Percentiles rank a stretch among this genome's conserved stretches.
Evolutionary conservation across 2,329 filamentous ascomycete genomes (phyloP).

Genomic region (Alternaria infectoria): DNA sequence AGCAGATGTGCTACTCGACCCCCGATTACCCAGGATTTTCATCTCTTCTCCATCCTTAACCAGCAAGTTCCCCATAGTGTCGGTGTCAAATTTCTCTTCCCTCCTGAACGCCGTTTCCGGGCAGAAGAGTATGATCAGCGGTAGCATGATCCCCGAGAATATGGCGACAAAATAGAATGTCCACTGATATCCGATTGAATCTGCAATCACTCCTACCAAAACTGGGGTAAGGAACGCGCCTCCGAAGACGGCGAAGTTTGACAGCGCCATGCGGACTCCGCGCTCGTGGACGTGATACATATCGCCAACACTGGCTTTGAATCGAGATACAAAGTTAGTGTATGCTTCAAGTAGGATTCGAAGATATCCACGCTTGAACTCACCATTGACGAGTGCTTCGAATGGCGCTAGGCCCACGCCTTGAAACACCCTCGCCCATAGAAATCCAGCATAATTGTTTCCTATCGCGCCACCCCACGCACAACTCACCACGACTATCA

Average conservation of each 20-base stretch:
- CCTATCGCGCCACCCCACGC: slow-evolving; percentile 78
- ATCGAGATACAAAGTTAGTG: background rate
- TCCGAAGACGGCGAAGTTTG: slow-evolving; percentile 73
- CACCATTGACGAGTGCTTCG: slow-evolving; percentile 86
- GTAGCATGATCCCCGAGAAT: slow-evolving; percentile 73
- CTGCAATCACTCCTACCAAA: slow-evolving; percentile 85
- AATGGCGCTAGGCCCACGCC: slow-evolving; percentile 87
- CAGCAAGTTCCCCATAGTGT: slow-evolving; percentile 57
- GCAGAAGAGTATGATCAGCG: slow-evolving; percentile 76
- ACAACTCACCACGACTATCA: slow-evolving; percentile 75
- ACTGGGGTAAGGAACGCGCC: slow-evolving; percentile 82
- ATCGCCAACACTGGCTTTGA: slow-evolving; percentile 63
- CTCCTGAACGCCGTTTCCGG: slow-evolving; percentile 84
- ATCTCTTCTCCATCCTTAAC: slow-evolving; percentile 5
- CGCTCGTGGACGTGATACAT: slow-evolving; percentile 88
- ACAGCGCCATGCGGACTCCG: slow-evolving; percentile 85
- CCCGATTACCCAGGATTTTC: background rate
- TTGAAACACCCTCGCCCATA: slow-evolving; percentile 83
- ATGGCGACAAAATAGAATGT: slow-evolving; percentile 89
- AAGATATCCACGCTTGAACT: slow-evolving; percentile 57
- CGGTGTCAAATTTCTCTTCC: slow-evolving; percentile 71
- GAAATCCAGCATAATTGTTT: slow-evolving; percentile 71
- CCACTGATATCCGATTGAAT: slow-evolving; percentile 80
- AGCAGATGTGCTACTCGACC: background rate
- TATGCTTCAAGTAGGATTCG: background rate